Percentiles rank a stretch among this genome's conserved stretches.
These are phyloP conservation scores for Primulina tabacum DNA, from an alignment of 257 asterid species.

Conservation along the genomic window DNA sequence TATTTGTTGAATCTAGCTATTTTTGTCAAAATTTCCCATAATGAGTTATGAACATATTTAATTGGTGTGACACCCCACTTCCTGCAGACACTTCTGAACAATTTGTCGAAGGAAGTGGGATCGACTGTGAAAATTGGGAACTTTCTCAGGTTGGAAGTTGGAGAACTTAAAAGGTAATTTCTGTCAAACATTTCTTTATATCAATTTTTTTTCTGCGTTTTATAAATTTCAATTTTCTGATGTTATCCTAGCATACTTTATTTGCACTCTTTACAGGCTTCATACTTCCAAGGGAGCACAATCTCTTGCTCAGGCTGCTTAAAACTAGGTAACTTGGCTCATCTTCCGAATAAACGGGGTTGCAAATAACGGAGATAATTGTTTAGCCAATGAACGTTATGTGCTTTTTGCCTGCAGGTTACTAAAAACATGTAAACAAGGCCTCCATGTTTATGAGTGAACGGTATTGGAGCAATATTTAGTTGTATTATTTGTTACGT, in stretches of 20 bases:
- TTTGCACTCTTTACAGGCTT: constrained; percentile 44
- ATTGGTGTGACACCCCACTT: constrained; percentile 23
- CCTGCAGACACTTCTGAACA: constrained; percentile 61
- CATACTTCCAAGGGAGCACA: constrained; percentile 50
- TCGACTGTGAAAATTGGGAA: constrained; percentile 69
- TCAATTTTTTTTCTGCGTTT: neutral
- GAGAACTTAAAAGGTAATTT: constrained; percentile 69
- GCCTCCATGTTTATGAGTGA: neutral
- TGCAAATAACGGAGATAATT: neutral
- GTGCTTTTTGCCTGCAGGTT: neutral
- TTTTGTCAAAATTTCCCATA: constrained; percentile 13
- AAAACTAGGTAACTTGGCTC: constrained; percentile 17
- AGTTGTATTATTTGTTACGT: neutral
- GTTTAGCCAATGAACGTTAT: constrained; percentile 12
- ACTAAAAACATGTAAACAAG: neutral
- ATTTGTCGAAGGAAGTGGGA: constrained; percentile 80
- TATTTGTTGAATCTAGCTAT: constrained; percentile 1
- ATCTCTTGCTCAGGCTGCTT: constrained; percentile 57
- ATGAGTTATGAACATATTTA: constrained; percentile 4
- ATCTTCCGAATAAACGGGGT: constrained; percentile 5
- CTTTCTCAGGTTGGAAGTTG: constrained; percentile 88
- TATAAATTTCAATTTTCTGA: constrained; percentile 14
- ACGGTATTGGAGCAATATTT: neutral
- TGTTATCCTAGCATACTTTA: constrained; percentile 9
- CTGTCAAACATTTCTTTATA: constrained; percentile 4